phyloP scores from a whole-genome alignment of 345 rosid genomes.

The Camelina neglecta region DNA sequence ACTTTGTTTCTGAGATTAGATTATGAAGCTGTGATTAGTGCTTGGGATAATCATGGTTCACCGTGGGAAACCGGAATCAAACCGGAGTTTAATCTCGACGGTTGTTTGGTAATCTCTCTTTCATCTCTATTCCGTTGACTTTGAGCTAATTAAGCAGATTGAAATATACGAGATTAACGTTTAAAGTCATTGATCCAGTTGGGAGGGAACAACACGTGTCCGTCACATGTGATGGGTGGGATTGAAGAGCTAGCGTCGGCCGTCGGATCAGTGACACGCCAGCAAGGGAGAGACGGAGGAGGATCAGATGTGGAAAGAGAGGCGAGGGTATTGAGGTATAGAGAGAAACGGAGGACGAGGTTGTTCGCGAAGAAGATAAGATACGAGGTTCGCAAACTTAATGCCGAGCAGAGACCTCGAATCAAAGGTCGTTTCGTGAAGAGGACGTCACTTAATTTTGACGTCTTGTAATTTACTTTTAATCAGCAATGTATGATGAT shows the following conservation, averaged over 20 bases:
- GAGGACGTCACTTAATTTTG: slow-evolving; percentile 46
- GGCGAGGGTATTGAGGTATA: slow-evolving; percentile 62
- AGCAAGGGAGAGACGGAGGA: slow-evolving; percentile 17
- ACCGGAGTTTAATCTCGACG: slow-evolving; percentile 44
- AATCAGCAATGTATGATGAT: neutral
- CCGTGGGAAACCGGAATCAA: slow-evolving; percentile 60
- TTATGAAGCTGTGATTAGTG: slow-evolving; percentile 55
- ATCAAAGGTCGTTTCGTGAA: slow-evolving; percentile 76
- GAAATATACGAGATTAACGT: neutral
- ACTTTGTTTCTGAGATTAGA: slow-evolving; percentile 50
- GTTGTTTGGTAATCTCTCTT: slow-evolving; percentile 45
- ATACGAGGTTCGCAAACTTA: slow-evolving; percentile 71
- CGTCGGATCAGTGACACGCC: slow-evolving; percentile 9
- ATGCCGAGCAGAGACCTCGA: slow-evolving; percentile 75
- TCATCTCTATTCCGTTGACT: neutral
- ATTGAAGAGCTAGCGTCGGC: neutral
- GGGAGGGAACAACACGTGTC: slow-evolving; percentile 28
- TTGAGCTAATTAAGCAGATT: neutral
- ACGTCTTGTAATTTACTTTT: neutral
- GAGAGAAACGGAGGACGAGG: slow-evolving; percentile 65
- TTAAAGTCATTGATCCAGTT: neutral
- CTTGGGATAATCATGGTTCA: slow-evolving; percentile 58
- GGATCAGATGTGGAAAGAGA: slow-evolving; percentile 53
- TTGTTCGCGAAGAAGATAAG: slow-evolving; percentile 75
- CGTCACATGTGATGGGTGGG: neutral